Percentiles rank a stretch among this genome's conserved stretches.
Conservation (phyloP, 176 grass and related monocot genomes). For the Bothriochloa decipiens region DNA sequence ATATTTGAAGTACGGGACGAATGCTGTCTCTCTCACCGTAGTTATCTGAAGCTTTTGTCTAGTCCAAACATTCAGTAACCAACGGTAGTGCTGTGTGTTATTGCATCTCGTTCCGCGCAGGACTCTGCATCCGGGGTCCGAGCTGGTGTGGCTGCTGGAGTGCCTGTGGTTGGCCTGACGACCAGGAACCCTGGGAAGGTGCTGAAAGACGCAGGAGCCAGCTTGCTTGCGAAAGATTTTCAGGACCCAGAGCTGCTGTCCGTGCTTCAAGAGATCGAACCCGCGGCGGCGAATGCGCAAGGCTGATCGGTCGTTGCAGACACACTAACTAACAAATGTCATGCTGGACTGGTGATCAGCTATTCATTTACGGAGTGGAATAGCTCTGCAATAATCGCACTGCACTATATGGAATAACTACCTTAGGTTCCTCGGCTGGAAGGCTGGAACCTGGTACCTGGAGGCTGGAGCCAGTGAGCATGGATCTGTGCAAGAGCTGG, state of each 20-base stretch:
- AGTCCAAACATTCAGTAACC: not conserved
- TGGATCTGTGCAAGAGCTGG: not conserved
- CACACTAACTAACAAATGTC: not conserved
- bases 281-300: constrained; percentile 24
- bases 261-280: constrained; percentile 48
- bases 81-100: not conserved
- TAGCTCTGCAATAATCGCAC: not conserved
- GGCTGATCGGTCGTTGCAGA: constrained; percentile 29
- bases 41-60: not conserved
- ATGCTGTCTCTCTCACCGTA: not conserved
- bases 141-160: constrained; percentile 76
- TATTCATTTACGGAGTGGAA: not conserved
- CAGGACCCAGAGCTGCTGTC: constrained; percentile 55
- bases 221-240: constrained; percentile 65
- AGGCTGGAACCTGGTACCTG: not conserved
- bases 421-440: not conserved
- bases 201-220: constrained; percentile 65
- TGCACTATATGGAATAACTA: constrained; percentile 1
- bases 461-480: not conserved
- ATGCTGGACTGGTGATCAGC: not conserved
- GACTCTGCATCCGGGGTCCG: constrained; percentile 74
- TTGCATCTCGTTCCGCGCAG: constrained; percentile 24
- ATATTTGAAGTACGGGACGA: constrained; percentile 70
- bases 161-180: constrained; percentile 66
- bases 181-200: constrained; percentile 70